Percentiles rank a stretch among this genome's conserved stretches.
Evolutionary conservation across 352 stramenopile genomes (phyloP).

Genomic region (Globisporangium uncinulatum): DNA sequence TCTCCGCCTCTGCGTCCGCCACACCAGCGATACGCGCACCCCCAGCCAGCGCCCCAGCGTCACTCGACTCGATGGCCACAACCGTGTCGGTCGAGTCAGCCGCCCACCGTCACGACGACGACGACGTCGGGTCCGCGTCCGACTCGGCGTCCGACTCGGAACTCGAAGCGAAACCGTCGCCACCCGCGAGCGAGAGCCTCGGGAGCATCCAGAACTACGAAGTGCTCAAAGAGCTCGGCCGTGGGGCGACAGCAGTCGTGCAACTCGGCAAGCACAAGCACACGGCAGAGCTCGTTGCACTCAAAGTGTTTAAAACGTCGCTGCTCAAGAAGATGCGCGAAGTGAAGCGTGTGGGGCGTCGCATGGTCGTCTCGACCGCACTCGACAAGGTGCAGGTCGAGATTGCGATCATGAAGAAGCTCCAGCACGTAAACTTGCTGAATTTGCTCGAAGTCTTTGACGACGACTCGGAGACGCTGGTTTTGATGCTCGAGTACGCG

Average conservation of each 20-base stretch:
- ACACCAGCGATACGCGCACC: not conserved
- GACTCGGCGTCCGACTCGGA: conserved; percentile 1
- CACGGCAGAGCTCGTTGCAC: conserved; percentile 50
- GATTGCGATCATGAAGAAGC: conserved; percentile 89
- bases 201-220: conserved; percentile 74
- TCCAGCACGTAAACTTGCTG: conserved; percentile 69
- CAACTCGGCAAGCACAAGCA: conserved; percentile 67
- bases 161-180: not conserved
- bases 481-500: conserved; percentile 85
- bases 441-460: conserved; percentile 82
- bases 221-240: conserved; percentile 72
- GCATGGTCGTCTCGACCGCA: conserved; percentile 83
- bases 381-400: conserved; percentile 85
- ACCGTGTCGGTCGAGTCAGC: conserved; percentile 34
- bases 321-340: conserved; percentile 84
- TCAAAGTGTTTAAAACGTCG: conserved; percentile 86
- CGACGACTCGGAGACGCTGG: conserved; percentile 75
- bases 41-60: conserved; percentile 6
- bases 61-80: conserved; percentile 32
- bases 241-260: conserved; percentile 71
- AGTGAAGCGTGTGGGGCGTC: conserved; percentile 69
- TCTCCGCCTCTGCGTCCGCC: conserved; percentile 1
- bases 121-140: not conserved
- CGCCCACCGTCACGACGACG: conserved; percentile 10
- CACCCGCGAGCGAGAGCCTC: conserved; percentile 4